Base-by-base conservation (phyloP, 768 basidiomycete genomes). In the Lactarius quietus region DNA sequence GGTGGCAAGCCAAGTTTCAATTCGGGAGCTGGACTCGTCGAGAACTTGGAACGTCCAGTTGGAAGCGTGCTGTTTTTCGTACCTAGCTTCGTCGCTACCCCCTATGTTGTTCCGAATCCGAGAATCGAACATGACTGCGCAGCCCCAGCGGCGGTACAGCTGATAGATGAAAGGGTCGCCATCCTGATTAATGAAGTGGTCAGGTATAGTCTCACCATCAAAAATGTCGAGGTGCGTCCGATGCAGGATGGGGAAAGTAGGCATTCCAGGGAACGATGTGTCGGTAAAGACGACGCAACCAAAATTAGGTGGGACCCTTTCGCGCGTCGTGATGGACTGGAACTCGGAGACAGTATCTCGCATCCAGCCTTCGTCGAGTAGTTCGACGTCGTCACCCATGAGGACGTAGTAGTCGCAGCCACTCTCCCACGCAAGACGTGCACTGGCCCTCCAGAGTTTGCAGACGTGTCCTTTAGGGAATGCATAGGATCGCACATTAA, bases 261-360 rank as follows among this genome's bases (percentile, higher is more conserved):
- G 84, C 83, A 86, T 85, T 0, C 84, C 86, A 0, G 81, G 82
- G 68, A 85, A 86, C 10, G 78, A 76, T 20, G 71, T 74, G 66
- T 86, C 84, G 7, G 79, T 84, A 73, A 87, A 85, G 0, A 84
- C 80, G 2, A 86, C 79, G 45, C 84, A 85, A 12, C 84, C 86
- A 56, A 86, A 78, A 6, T 85, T 85, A 6, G 73, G 68, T 6
- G 81, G 82, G 0, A 76, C 73, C 2, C 70, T 66, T 6, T 74
- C 68, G 15, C 65, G 60, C 15, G 64, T 29, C 1, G 81, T 68
- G 12, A 84, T 68, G 3, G 70, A 51, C 15, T 59, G 45, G 69
- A 86, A 87, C 12, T 75, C 74, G 10, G 57, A 55, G 36, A 81
- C 78, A 6, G 77, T 74, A 1, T 77, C 70, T 9, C 79, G 69